Conservation (phyloP, 2,329 filamentous ascomycete genomes). For the Cryphonectria parasitica region DNA sequence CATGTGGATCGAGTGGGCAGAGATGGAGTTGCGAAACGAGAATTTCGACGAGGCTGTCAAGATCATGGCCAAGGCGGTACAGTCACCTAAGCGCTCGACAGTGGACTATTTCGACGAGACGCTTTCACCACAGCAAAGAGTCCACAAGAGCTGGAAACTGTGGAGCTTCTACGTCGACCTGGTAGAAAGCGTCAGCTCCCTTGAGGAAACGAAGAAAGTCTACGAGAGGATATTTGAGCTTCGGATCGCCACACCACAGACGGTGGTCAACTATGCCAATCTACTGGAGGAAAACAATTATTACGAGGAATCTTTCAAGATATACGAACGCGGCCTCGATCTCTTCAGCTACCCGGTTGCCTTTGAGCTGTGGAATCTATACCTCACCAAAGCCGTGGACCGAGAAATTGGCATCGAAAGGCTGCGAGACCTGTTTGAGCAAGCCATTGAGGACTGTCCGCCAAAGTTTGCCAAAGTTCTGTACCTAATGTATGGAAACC, state of each 20-base stretch:
- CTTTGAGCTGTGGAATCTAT: constrained; percentile 98
- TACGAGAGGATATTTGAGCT: constrained; percentile 99
- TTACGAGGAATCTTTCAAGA: constrained; percentile 96
- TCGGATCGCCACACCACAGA: constrained; percentile 95
- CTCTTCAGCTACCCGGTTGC: constrained; percentile 98
- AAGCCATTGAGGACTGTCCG: constrained; percentile 92
- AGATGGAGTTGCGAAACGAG: constrained; percentile 94
- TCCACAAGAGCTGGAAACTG: constrained; percentile 99
- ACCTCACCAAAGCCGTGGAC: constrained; percentile 95
- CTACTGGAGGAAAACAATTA: constrained; percentile 93
- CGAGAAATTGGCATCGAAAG: constrained; percentile 95
- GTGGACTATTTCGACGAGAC: constrained; percentile 99
- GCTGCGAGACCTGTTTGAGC: constrained; percentile 92
- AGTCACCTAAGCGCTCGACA: constrained; percentile 94
- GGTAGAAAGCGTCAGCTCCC: constrained; percentile 87
- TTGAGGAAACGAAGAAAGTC: constrained; percentile 91
- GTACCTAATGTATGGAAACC: constrained; percentile 96
- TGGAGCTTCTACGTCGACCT: constrained; percentile 99
- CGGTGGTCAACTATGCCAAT: constrained; percentile 97
- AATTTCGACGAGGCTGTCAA: constrained; percentile 94
- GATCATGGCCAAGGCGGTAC: constrained; percentile 96
- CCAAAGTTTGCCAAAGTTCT: constrained; percentile 95
- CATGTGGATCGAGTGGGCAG: constrained; percentile 99
- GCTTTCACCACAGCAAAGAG: constrained; percentile 88
- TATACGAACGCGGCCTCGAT: constrained; percentile 94